Base-by-base conservation (phyloP, 768 basidiomycete genomes). In the Saitozyma sp. region DNA sequence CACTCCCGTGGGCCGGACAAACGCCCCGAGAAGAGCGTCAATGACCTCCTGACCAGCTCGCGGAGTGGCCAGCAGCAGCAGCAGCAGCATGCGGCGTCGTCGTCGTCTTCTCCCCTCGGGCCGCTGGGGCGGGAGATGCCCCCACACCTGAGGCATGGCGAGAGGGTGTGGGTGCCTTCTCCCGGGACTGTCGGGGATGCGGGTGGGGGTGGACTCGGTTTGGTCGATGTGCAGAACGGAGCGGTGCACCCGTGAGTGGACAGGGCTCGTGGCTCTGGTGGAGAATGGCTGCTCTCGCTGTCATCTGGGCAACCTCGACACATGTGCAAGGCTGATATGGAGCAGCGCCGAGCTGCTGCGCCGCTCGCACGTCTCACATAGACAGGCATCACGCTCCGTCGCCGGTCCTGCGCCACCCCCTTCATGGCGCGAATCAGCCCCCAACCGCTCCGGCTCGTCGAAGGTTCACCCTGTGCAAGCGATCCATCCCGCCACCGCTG, bases 361-460 rank as follows among this genome's bases (percentile, higher is more conserved):
- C 11, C 58, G 71, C 37, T 48, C 56, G 0, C 58, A 68, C 8
- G 17, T 66, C 4, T 55, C 62, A 9, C 62, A 66, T 9, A 52
- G 68, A 40, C 64, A 61, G 55, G 66, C 66, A 9, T 52, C 64
- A 6, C 51, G 71, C 53, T 63, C 58, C 8, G 61, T 64, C 19
- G 68, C 71, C 19, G 71, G 71, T 45, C 71, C 71, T 11, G 66
- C 67, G 8, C 68, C 71, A 20, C 71, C 71, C 3, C 66, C 66
- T 8, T 73, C 71, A 0, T 73, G 71, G 71, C 46, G 64, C 10
- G 29, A 29, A 29, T 29, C 29, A 29, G 29, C 29, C 29, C 29
- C 29, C 29, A 29, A 29, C 29, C 29, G 29, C 29, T 29, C 29
- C 29, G 29, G 29, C 29, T 29, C 29, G 29, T 29, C 29, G 29